These are phyloP conservation scores for Syzygium aromaticum DNA, from an alignment of 345 rosid genomes.

Conservation along the genomic window DNA sequence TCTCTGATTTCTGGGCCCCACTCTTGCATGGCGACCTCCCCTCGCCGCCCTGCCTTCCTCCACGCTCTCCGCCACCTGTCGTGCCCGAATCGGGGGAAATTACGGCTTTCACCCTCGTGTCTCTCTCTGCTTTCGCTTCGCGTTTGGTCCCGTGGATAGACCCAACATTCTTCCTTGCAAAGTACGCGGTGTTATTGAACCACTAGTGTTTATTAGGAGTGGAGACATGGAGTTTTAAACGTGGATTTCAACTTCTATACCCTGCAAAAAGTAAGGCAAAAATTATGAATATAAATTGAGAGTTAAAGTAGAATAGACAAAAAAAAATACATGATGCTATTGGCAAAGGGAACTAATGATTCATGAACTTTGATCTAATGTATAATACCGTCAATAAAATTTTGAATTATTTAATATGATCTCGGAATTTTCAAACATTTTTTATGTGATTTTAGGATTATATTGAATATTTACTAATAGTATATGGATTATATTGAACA, in stretches of 20 bases:
- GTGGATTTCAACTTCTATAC: too few species aligned
- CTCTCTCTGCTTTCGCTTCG: neutral
- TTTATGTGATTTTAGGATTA: neutral
- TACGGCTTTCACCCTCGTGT: neutral
- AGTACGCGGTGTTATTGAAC: neutral
- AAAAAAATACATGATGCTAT: too few species aligned
- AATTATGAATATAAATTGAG: too few species aligned
- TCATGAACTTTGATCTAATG: neutral
- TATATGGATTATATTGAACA: too few species aligned
- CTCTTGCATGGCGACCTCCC: neutral
- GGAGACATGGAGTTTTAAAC: too few species aligned
- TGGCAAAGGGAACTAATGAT: neutral
- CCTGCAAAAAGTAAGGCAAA: fast-evolving
- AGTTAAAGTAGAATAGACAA: too few species aligned
- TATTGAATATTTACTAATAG: neutral
- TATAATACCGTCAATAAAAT: fast-evolving
- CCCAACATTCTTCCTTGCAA: neutral
- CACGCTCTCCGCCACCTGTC: neutral
- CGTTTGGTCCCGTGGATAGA: neutral
- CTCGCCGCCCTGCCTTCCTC: neutral
- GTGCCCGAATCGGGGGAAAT: too few species aligned
- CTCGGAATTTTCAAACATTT: neutral
- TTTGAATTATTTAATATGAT: neutral
- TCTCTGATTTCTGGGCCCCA: neutral
- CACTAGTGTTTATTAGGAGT: too few species aligned